These are phyloP conservation scores for Neurospora sp. DNA, from an alignment of 495 filamentous ascomycete species.

Conservation along the genomic window DNA sequence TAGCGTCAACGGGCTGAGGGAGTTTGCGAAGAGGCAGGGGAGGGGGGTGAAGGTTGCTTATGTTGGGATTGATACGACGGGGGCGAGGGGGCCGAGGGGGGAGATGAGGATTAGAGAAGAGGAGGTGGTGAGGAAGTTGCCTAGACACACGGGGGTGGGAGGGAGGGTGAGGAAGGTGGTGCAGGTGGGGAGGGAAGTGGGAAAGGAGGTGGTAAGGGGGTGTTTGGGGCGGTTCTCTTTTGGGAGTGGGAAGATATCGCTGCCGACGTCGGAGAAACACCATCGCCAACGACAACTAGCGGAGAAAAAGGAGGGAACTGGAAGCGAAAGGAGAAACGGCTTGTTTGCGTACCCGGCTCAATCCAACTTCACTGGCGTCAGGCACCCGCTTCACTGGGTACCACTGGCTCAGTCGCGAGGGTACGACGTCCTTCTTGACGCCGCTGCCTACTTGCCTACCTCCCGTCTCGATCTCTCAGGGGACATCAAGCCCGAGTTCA, in stretches of 20 bases:
- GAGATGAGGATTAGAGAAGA: slow-evolving; percentile 9
- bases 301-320: neutral
- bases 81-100: neutral
- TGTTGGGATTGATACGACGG: neutral
- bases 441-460: slow-evolving; percentile 47
- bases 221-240: neutral
- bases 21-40: slow-evolving; percentile 12
- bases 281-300: neutral
- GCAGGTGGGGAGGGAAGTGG: neutral
- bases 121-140: neutral
- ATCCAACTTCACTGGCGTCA: slow-evolving; percentile 53
- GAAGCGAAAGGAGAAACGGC: slow-evolving; percentile 5
- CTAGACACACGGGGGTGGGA: neutral
- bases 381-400: slow-evolving; percentile 44
- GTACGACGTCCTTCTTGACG: slow-evolving; percentile 46
- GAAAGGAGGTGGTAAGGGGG: neutral
- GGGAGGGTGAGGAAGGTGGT: neutral
- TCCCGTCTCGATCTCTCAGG: slow-evolving; percentile 38
- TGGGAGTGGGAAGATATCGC: neutral
- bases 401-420: slow-evolving; percentile 29
- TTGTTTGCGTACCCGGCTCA: slow-evolving; percentile 58
- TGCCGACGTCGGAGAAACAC: neutral
- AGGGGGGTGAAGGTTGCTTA: slow-evolving; percentile 8
- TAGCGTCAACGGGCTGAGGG: slow-evolving; percentile 24
- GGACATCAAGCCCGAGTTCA: slow-evolving; percentile 45